Conservation (phyloP, 2,329 filamentous ascomycete species). For the Arthrinium puccinioides region DNA sequence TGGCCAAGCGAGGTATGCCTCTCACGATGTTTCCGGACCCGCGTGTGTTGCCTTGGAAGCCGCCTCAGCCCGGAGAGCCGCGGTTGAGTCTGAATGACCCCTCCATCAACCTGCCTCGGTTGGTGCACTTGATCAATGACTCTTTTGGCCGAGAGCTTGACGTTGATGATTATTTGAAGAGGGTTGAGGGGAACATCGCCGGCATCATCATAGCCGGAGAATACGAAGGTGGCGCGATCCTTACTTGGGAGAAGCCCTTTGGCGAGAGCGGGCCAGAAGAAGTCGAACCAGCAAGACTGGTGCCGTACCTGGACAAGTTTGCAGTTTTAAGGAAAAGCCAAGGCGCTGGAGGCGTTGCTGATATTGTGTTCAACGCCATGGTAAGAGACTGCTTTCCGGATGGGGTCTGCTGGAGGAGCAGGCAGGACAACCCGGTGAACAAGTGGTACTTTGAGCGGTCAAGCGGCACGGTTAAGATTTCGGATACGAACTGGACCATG, state of each 20-base stretch:
- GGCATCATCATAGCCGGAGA: slow-evolving; percentile 92
- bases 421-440: slow-evolving; percentile 90
- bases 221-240: slow-evolving; percentile 89
- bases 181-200: slow-evolving; percentile 75
- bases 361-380: slow-evolving; percentile 96
- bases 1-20: slow-evolving; percentile 87
- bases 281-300: slow-evolving; percentile 53
- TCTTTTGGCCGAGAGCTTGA: slow-evolving; percentile 85
- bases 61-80: slow-evolving; percentile 50
- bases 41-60: slow-evolving; percentile 56
- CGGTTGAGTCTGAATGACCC: slow-evolving; percentile 69
- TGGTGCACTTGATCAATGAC: slow-evolving; percentile 86
- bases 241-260: slow-evolving; percentile 84
- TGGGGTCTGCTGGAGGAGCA: slow-evolving; percentile 87
- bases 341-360: slow-evolving; percentile 85
- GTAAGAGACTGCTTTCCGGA: slow-evolving; percentile 79
- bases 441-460: slow-evolving; percentile 99
- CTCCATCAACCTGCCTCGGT: slow-evolving; percentile 72
- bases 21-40: slow-evolving; percentile 76
- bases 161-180: slow-evolving; percentile 70
- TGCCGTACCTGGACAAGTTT: slow-evolving; percentile 97
- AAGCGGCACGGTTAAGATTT: slow-evolving; percentile 73
- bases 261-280: slow-evolving; percentile 47
- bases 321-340: slow-evolving; percentile 84
- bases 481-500: slow-evolving; percentile 88